A percentile compares a stretch with the other conserved stretches of the same genome.
Evolutionary conservation across 2,329 filamentous ascomycete species (phyloP).

Genomic region (Rhynchosporium agropyri): DNA sequence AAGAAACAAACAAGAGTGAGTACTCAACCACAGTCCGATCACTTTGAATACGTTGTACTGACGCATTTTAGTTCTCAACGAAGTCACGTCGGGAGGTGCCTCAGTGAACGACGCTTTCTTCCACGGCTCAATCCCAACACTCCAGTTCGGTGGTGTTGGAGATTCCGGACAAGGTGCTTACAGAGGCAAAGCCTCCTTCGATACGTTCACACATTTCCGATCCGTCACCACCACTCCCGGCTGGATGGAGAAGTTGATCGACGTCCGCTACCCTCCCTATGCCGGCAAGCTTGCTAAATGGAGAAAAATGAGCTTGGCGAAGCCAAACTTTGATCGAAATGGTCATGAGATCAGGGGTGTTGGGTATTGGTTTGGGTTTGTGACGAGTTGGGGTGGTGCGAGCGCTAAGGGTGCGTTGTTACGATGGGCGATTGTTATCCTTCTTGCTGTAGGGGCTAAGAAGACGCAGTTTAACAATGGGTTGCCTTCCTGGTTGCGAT

Average conservation of each 20-base stretch:
- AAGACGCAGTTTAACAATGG: constrained; percentile 25
- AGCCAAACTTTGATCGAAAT: constrained; percentile 64
- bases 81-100: constrained; percentile 69
- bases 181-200: constrained; percentile 74
- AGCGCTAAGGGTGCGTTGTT: constrained; percentile 37
- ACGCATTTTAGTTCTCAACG: constrained; percentile 54
- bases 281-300: constrained; percentile 48
- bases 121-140: constrained; percentile 69
- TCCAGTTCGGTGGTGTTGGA: constrained; percentile 84
- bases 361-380: constrained; percentile 56
- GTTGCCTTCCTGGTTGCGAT: constrained; percentile 32
- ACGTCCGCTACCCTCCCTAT: constrained; percentile 70
- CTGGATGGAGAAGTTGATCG: constrained; percentile 69
- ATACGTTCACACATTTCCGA: constrained; percentile 65
- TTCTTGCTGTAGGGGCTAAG: constrained; percentile 30
- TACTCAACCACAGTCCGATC: too few relatives aligned
- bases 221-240: constrained; percentile 61
- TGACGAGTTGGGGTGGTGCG: constrained; percentile 55
- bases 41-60: constrained; percentile 11
- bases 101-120: constrained; percentile 68
- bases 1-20: constrained; percentile 70
- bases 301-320: constrained; percentile 47
- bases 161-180: constrained; percentile 77
- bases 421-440: constrained; percentile 30
- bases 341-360: constrained; percentile 55